Base-by-base conservation (phyloP, 495 filamentous ascomycete genomes). In the Extremus antarcticus region DNA sequence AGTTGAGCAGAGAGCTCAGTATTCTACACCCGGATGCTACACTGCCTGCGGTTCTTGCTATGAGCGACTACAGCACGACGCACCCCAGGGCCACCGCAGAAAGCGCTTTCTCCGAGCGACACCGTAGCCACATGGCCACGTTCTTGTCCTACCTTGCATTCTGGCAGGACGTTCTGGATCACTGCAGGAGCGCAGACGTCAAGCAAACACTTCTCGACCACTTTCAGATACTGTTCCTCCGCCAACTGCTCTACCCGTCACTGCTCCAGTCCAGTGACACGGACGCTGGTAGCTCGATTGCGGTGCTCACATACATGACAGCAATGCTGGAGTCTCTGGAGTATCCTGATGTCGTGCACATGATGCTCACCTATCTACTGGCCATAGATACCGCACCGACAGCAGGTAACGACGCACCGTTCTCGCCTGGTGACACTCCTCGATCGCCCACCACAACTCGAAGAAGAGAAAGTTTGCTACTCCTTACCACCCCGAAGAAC, bases 151-250 rank as follows among this genome's bases (percentile, higher is more conserved):
- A 96, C 63, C 74, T 99, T 15, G 71, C 90, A 16, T 98, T 99
- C 61, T 99, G 92, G 94, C 92, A 99, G 64, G 92, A 99, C 68
- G 88, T 95, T 16, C 76, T 99, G 47, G 89, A 96, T 63, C 88
- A 97, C 70, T 99, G 92, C 70, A 81, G 81, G 58, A 96, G 91
- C 0, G 74, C 79, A 1, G 94, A 97, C 64, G 86, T 99, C 47
- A 91, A 89, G 59, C 87, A 85, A 54, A 95, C 89, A 0, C 72
- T 99, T 21, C 73, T 99, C 40, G 94, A 97, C 67, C 94, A 99
- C 68, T 99, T 97, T 65, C 89, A 95, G 65, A 85, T 97, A 57
- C 79, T 99, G 10, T 99, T 99, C 66, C 71, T 99, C 43, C 88
- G 96, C 62, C 92, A 97, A 67, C 71, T 99, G 65, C 68, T 99